Evolutionary conservation across 2,329 filamentous ascomycete species (phyloP).

Genomic region (Pestalotiopsis sp.): DNA sequence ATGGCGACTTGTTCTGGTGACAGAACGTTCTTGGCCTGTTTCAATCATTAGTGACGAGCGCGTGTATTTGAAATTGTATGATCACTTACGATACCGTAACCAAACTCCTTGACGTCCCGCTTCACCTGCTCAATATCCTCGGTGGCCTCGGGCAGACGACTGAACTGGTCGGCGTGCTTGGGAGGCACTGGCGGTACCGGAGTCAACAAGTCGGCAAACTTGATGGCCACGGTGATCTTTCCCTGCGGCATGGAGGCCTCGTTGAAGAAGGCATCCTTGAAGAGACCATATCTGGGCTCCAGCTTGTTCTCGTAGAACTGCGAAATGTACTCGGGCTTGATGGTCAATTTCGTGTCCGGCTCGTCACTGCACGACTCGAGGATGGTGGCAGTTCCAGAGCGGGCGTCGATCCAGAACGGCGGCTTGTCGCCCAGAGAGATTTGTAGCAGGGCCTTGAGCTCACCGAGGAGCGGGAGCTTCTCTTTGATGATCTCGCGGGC

Average conservation of each 20-base stretch:
- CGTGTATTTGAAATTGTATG: constrained; percentile 20
- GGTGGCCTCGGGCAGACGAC: constrained; percentile 36
- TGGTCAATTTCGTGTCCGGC: constrained; percentile 24
- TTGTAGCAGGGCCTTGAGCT: constrained; percentile 24
- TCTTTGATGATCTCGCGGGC: constrained; percentile 24
- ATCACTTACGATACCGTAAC: constrained; percentile 26
- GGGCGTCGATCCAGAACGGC: constrained; percentile 28
- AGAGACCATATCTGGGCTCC: constrained; percentile 26
- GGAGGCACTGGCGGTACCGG: constrained; percentile 22
- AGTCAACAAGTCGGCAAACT: constrained; percentile 27
- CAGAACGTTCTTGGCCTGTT: constrained; percentile 23
- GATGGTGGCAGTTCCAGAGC: constrained; percentile 21
- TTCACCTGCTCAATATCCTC: constrained; percentile 30
- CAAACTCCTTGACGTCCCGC: constrained; percentile 26
- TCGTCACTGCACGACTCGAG: constrained; percentile 20
- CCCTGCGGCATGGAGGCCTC: constrained; percentile 23
- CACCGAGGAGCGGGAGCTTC: constrained; percentile 23
- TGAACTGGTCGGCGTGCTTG: constrained; percentile 23
- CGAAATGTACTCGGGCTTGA: constrained; percentile 27
- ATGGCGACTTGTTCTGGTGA: constrained; percentile 23
- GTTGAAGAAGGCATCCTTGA: constrained; percentile 28
- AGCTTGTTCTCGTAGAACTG: constrained; percentile 27
- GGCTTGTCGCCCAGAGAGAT: constrained; percentile 20
- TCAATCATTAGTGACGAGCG: constrained; percentile 2
- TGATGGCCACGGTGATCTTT: constrained; percentile 23